A percentile compares a stretch with the other conserved stretches of the same genome.
These are phyloP conservation scores for Podospora pseudoanserina DNA, from an alignment of 495 filamentous ascomycete genomes.

Conservation along the genomic window DNA sequence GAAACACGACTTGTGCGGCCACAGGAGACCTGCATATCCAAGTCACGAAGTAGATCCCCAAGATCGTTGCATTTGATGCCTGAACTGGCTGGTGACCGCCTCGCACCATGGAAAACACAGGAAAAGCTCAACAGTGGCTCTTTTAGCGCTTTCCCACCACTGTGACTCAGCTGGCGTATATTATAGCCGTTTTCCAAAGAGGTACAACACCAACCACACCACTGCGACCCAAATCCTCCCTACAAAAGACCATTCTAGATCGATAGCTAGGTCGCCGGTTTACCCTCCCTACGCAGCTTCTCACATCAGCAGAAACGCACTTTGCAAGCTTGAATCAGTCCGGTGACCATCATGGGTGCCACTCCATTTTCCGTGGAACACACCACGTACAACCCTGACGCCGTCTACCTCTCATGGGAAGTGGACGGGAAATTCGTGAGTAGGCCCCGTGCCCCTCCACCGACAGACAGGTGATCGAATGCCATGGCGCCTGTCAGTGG, in stretches of 20 bases:
- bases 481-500: constrained; percentile 1
- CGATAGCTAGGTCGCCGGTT: not conserved
- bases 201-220: too few species aligned
- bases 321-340: not conserved
- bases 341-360: not conserved
- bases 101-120: too few species aligned
- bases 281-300: not conserved
- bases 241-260: not conserved
- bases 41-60: not conserved
- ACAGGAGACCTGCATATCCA: too few species aligned
- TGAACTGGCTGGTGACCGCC: too few species aligned
- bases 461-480: not conserved
- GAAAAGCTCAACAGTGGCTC: too few species aligned
- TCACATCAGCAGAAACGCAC: not conserved
- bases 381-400: not conserved
- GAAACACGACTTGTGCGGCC: too few species aligned
- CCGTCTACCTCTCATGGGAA: constrained; percentile 17
- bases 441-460: not conserved
- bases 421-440: constrained; percentile 20
- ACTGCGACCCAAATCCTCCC: not conserved
- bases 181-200: too few species aligned
- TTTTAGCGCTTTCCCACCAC: too few species aligned
- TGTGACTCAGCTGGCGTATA: too few species aligned
- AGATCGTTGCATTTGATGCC: not conserved
- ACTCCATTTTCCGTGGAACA: not conserved